Evolutionary conservation across 192 early-diverging fungal genomes (phyloP).

Genomic region (Spizellomyces sp.): DNA sequence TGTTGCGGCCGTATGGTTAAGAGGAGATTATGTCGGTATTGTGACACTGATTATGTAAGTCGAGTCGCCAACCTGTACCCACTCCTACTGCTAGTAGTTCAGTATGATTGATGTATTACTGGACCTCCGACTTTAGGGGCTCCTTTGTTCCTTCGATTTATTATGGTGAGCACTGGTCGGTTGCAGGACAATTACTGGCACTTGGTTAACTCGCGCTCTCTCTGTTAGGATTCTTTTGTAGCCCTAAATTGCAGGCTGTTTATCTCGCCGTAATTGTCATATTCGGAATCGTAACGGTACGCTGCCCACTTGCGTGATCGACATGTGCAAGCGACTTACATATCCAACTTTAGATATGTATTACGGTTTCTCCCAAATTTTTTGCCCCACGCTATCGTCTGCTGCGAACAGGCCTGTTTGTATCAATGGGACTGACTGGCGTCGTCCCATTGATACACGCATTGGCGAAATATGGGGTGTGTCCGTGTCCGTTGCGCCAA

Average conservation of each 20-base stretch:
- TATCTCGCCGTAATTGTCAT: conserved; percentile 63
- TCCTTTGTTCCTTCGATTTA: conserved; percentile 57
- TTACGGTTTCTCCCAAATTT: conserved; percentile 30
- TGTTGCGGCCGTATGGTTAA: conserved; percentile 75
- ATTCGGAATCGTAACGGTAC: conserved; percentile 67
- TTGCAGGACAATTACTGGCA: too few species aligned
- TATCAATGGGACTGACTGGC: conserved; percentile 30
- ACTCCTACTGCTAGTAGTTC: too few species aligned
- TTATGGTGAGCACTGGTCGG: conserved; percentile 27
- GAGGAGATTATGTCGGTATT: conserved; percentile 93
- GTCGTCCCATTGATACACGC: conserved; percentile 25
- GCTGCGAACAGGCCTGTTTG: conserved; percentile 27
- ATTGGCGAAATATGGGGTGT: conserved; percentile 27
- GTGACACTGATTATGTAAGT: conserved; percentile 76
- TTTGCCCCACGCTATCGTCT: conserved; percentile 30
- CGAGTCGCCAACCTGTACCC: background rate
- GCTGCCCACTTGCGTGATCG: background rate
- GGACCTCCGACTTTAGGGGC: conserved; percentile 18
- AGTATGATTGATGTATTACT: background rate
- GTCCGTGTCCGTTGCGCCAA: conserved; percentile 6
- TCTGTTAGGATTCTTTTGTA: conserved; percentile 61
- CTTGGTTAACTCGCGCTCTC: too few species aligned
- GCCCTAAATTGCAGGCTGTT: conserved; percentile 50
- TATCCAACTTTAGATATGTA: conserved; percentile 12
- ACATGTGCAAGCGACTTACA: background rate